These are phyloP conservation scores for Paraleonurus japonicus DNA, from an alignment of 257 asterid genomes.

Conservation along the genomic window DNA sequence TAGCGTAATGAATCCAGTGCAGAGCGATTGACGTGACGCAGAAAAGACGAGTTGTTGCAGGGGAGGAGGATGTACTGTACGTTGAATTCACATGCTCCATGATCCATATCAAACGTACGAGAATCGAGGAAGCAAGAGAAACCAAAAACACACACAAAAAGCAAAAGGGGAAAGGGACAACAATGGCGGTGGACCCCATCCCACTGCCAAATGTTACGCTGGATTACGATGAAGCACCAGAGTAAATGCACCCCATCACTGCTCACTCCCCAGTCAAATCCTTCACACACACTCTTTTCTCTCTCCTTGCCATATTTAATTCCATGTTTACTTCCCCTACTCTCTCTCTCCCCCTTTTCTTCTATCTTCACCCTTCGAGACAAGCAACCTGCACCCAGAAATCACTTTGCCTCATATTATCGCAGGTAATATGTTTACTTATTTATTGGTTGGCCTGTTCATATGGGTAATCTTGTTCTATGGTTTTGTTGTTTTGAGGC, in stretches of 20 bases:
- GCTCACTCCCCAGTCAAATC: slow-evolving; percentile 17
- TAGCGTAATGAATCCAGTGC: background rate
- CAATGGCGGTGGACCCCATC: slow-evolving; percentile 38
- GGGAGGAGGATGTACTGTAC: slow-evolving; percentile 16
- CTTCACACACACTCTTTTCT: slow-evolving; percentile 11
- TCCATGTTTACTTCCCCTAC: background rate
- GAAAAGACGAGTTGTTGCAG: slow-evolving; percentile 12
- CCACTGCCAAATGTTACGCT: slow-evolving; percentile 5
- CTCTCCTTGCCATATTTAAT: background rate
- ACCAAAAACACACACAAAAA: slow-evolving; percentile 7
- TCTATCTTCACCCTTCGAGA: slow-evolving; percentile 24
- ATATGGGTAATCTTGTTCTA: background rate
- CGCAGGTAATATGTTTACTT: slow-evolving; percentile 13
- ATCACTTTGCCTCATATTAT: slow-evolving; percentile 8
- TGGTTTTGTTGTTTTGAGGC: background rate
- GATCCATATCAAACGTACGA: slow-evolving; percentile 6
- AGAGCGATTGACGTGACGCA: background rate
- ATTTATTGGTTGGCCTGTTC: background rate
- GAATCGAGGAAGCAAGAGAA: slow-evolving; percentile 26
- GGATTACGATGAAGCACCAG: slow-evolving; percentile 22
- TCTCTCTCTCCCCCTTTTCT: background rate
- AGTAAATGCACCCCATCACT: slow-evolving; percentile 20
- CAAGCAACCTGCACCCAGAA: slow-evolving; percentile 34
- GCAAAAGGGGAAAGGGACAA: slow-evolving; percentile 16
- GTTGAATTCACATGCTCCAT: slow-evolving; percentile 32